Base-by-base conservation (phyloP, 371 early-diverging fungal species). In the Rhizomucor miehei region DNA sequence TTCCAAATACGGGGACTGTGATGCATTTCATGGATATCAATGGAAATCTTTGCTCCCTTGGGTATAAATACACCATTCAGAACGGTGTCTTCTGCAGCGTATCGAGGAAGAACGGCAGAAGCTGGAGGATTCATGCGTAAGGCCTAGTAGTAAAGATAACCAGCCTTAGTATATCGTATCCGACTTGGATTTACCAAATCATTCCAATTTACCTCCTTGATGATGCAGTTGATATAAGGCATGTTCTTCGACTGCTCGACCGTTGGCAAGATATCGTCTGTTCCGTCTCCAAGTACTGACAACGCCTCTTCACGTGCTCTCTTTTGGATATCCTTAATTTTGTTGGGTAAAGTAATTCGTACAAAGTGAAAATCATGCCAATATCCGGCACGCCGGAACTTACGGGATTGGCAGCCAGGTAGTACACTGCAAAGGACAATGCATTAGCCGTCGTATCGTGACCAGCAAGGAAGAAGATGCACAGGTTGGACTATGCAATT, bases 251-350 rank as follows among this genome's bases (percentile, higher is more conserved):
- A 46, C 19, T 62, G 52, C 12, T 56, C 52, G 10, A 51, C 46
- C 0, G 73, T 73, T 14, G 78, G 81, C n/a, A 67, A 58, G 1
- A 61, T 52, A 48, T 77, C 79, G 37, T 66, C 51, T 16, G 68
- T 61, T 4, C 45, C 63, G 46, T 80, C 75, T 17, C 84, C 85
- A 16, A 87, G 48, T 9, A 82, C 55, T 10, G 41, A 39, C 45
- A 82, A 54, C 1, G 80, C 81, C 44, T 82, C 80, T 40, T 73
- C 56, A 24, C 79, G 66, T 11, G 81, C 77, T 40, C 59, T 63
- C 16, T 71, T 59, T 67, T 85, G 81, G 36, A 77, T 57, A 21
- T 77, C 66, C 74, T 73, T 14, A 10, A n/a, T n/a, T 21, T 41
- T 20, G 38, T 38, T 38, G 38, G 14, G 14, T 10, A 10, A 38